Evolutionary conservation across 2,329 filamentous ascomycete genomes (phyloP).

Genomic region (Aspergillus sp.): DNA sequence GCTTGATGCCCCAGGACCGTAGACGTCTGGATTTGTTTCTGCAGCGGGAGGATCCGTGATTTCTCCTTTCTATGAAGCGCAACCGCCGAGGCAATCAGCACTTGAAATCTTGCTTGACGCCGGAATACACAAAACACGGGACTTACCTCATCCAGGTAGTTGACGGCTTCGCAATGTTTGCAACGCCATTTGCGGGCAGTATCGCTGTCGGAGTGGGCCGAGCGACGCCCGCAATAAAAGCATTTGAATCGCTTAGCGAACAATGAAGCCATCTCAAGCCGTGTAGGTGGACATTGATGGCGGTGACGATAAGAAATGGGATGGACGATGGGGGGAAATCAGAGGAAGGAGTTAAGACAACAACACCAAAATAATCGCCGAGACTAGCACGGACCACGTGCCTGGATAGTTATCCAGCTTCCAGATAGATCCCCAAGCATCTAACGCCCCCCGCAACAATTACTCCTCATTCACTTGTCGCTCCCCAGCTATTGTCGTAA

Average conservation of each 20-base stretch:
- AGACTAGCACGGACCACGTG: constrained; percentile 29
- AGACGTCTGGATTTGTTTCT: constrained; percentile 49
- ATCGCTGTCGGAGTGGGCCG: constrained; percentile 61
- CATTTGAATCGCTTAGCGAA: constrained; percentile 61
- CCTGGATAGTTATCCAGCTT: not conserved
- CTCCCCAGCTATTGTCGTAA: not conserved
- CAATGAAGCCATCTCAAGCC: constrained; percentile 42
- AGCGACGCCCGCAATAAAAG: constrained; percentile 80
- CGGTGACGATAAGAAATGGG: constrained; percentile 2
- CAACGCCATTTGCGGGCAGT: constrained; percentile 69
- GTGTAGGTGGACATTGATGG: constrained; percentile 17
- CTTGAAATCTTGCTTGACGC: constrained; percentile 13
- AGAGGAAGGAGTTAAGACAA: constrained; percentile 26
- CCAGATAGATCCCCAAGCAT: not conserved
- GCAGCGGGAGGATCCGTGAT: constrained; percentile 81
- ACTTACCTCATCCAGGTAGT: constrained; percentile 81
- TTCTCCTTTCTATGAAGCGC: constrained; percentile 67
- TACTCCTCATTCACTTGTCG: not conserved
- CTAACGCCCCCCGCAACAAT: not conserved
- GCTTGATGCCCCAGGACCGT: constrained; percentile 42
- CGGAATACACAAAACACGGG: not conserved
- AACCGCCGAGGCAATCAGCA: constrained; percentile 18
- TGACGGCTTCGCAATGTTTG: constrained; percentile 77
- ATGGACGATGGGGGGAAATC: not conserved
- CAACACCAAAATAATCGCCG: constrained; percentile 28